Percentiles rank a stretch among this genome's conserved stretches.
Evolutionary conservation across 768 basidiomycete genomes (phyloP).

Genomic region (Dioszegia aurantiaca): DNA sequence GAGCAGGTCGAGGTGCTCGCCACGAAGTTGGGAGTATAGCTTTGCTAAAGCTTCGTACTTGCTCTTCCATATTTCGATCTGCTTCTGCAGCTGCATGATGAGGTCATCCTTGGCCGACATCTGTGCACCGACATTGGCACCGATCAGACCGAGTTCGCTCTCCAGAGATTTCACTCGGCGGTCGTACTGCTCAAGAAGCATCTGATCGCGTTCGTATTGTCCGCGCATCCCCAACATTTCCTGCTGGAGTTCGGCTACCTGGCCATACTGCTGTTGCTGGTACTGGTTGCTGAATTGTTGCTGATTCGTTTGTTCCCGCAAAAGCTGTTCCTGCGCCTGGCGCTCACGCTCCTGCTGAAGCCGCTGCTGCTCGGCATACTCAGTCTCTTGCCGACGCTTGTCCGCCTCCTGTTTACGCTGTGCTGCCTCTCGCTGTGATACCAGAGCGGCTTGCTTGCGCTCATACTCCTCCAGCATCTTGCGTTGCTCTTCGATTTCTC

Average conservation of each 20-base stretch:
- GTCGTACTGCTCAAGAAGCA: constrained; percentile 96
- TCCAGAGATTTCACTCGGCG: constrained; percentile 92
- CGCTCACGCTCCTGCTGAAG: constrained; percentile 85
- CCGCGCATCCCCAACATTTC: constrained; percentile 90
- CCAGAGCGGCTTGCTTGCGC: constrained; percentile 85
- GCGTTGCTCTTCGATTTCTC: constrained; percentile 81
- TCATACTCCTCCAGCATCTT: constrained; percentile 95
- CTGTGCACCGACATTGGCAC: constrained; percentile 76
- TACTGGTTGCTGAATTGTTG: constrained; percentile 56
- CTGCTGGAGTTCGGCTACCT: constrained; percentile 78
- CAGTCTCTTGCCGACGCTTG: constrained; percentile 74
- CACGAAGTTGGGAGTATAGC: constrained; percentile 94
- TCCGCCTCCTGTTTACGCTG: constrained; percentile 73
- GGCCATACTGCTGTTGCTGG: constrained; percentile 57
- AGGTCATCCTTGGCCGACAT: constrained; percentile 88
- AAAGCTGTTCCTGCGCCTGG: constrained; percentile 79
- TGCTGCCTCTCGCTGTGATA: constrained; percentile 74
- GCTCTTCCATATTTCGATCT: constrained; percentile 93
- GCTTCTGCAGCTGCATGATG: constrained; percentile 92
- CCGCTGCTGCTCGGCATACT: constrained; percentile 83
- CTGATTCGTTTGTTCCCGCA: constrained; percentile 58
- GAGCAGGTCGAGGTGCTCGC: constrained; percentile 95
- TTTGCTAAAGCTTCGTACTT: constrained; percentile 99
- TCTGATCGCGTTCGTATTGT: constrained; percentile 96
- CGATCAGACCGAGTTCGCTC: constrained; percentile 73